These are phyloP conservation scores for Vitis hybrid DNA, from an alignment of 177 flowering plant genomes.

Conservation along the genomic window DNA sequence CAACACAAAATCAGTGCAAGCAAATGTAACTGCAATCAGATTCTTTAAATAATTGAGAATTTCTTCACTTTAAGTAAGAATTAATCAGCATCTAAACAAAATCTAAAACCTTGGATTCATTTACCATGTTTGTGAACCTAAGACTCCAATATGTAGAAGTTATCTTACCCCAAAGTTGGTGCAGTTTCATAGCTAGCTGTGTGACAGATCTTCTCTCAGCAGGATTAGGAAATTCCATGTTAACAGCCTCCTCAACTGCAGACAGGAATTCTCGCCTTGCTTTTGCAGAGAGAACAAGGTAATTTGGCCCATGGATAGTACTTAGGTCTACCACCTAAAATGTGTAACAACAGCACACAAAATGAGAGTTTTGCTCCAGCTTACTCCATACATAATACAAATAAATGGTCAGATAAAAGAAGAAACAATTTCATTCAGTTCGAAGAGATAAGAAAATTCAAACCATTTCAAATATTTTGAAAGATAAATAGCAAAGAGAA, in stretches of 20 bases:
- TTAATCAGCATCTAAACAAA: too few species aligned
- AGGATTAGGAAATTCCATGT: conserved; percentile 47
- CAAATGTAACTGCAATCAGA: too few species aligned
- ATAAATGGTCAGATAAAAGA: not conserved
- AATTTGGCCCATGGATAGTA: conserved; percentile 48
- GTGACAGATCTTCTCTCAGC: conserved; percentile 54
- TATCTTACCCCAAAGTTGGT: conserved; percentile 73
- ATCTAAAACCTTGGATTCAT: too few species aligned
- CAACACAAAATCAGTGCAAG: too few species aligned
- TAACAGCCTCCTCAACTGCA: conserved; percentile 64
- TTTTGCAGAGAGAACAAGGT: conserved; percentile 50
- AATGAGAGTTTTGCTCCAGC: not conserved
- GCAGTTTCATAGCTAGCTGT: conserved; percentile 59
- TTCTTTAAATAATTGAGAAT: too few species aligned
- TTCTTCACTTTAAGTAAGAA: too few species aligned
- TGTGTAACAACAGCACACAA: not conserved
- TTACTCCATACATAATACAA: not conserved
- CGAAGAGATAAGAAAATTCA: not conserved
- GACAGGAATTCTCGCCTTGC: conserved; percentile 53
- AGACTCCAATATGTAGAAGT: not conserved
- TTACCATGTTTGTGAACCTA: not conserved
- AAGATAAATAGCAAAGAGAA: not conserved
- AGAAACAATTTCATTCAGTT: not conserved
- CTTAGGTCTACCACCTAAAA: conserved; percentile 71
- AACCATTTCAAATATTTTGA: not conserved